These are phyloP conservation scores for Monilinia polystroma DNA, from an alignment of 2,329 filamentous ascomycete genomes.

Conservation along the genomic window DNA sequence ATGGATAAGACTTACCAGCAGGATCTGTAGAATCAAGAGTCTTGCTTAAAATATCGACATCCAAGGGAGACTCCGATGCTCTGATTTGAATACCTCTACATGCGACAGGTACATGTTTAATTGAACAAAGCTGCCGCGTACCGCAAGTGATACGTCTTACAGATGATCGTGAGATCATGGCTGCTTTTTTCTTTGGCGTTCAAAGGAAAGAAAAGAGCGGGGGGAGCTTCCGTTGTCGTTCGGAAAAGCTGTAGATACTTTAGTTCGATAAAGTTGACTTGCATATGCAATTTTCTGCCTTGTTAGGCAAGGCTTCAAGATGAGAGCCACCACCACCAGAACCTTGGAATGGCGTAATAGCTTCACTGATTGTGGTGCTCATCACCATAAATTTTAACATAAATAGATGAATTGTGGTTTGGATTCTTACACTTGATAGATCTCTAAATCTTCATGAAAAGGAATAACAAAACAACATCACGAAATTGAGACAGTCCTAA, in stretches of 20 bases:
- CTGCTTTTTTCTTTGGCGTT: conserved; percentile 27
- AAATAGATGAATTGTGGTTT: background rate
- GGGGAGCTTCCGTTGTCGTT: conserved; percentile 20
- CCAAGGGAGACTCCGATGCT: conserved; percentile 53
- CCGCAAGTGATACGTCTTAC: conserved; percentile 33
- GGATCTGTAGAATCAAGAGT: conserved; percentile 43
- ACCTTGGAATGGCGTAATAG: conserved; percentile 22
- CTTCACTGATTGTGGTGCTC: conserved; percentile 12
- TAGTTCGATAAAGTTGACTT: background rate
- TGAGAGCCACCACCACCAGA: background rate
- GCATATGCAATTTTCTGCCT: conserved; percentile 24
- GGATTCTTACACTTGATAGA: too few species aligned
- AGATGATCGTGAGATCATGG: conserved; percentile 38
- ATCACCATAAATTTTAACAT: conserved; percentile 8
- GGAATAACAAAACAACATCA: background rate
- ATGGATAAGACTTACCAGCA: conserved; percentile 28
- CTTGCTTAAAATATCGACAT: conserved; percentile 56
- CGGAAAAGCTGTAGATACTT: conserved; percentile 14
- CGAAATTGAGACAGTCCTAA: background rate
- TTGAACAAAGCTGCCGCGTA: conserved; percentile 33
- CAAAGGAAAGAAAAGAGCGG: conserved; percentile 7
- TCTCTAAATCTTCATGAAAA: background rate
- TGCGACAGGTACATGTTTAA: conserved; percentile 26
- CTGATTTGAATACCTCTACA: conserved; percentile 64
- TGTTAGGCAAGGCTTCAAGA: conserved; percentile 23